These are phyloP conservation scores for Naumovozyma baii DNA, from an alignment of 805 yeast species.

Conservation along the genomic window DNA sequence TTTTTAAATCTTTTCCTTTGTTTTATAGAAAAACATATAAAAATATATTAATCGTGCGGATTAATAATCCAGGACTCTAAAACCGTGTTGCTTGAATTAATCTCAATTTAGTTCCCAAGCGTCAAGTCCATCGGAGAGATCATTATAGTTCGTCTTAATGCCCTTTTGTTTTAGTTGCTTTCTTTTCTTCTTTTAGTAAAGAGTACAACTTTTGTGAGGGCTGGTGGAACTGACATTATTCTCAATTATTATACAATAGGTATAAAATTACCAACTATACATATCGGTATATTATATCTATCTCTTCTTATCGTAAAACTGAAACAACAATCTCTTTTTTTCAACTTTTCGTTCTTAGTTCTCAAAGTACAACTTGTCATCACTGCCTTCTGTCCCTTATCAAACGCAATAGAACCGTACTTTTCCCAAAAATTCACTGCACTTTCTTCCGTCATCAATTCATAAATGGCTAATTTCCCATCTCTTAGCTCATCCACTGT, in stretches of 20 bases:
- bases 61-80: slow-evolving; percentile 52
- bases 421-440: slow-evolving; percentile 97
- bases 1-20: neutral
- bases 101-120: slow-evolving; percentile 36
- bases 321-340: slow-evolving; percentile 79
- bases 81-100: slow-evolving; percentile 60
- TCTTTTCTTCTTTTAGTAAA: no score
- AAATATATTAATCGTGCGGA: slow-evolving; percentile 48
- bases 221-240: slow-evolving; percentile 57
- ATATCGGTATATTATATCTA: slow-evolving; percentile 87
- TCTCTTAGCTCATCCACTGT: slow-evolving; percentile 84
- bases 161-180: slow-evolving; percentile 38
- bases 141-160: slow-evolving; percentile 49
- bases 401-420: slow-evolving; percentile 92
- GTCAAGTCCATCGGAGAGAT: slow-evolving; percentile 68
- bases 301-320: slow-evolving; percentile 90
- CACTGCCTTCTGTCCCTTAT: slow-evolving; percentile 90
- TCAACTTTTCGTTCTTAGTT: slow-evolving; percentile 63
- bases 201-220: slow-evolving; percentile 41
- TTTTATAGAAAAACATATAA: slow-evolving; percentile 6
- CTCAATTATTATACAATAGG: slow-evolving; percentile 35
- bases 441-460: slow-evolving; percentile 88
- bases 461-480: slow-evolving; percentile 86
- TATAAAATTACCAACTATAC: slow-evolving; percentile 90
- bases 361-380: slow-evolving; percentile 82